Conservation (phyloP, 306 rosid genomes). For the Rosa lucieae region DNA sequence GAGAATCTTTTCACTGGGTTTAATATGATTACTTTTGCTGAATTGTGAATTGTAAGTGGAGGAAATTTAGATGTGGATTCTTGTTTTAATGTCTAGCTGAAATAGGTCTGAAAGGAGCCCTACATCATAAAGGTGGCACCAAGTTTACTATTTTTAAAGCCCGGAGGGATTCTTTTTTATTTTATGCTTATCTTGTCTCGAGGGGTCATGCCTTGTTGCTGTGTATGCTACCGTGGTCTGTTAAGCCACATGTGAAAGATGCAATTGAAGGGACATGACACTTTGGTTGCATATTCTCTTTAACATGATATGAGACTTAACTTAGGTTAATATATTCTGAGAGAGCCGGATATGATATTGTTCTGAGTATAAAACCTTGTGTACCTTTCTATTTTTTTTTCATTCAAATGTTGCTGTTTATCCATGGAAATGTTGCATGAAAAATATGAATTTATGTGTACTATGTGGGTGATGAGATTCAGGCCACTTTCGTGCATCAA, state of each 20-base stretch:
- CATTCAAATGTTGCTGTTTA: background rate
- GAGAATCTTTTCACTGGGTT: background rate
- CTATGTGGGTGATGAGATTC: conserved; percentile 5
- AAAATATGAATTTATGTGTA: background rate
- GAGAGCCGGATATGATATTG: background rate
- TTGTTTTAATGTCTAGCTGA: background rate
- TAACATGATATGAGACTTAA: background rate
- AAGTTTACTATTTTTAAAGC: background rate
- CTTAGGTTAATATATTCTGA: background rate
- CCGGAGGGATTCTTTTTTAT: background rate
- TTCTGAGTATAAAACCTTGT: background rate
- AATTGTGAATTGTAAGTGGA: background rate
- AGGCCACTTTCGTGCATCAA: background rate
- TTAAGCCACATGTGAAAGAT: background rate
- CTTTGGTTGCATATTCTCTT: background rate
- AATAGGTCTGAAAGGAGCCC: background rate
- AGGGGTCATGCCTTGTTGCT: background rate
- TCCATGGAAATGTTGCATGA: background rate
- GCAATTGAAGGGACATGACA: background rate
- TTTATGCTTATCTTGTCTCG: background rate
- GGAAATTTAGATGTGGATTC: conserved; percentile 13
- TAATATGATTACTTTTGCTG: background rate
- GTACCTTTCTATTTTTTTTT: background rate
- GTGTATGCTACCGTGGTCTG: background rate
- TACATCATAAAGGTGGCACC: conserved; percentile 5